These are phyloP conservation scores for Fusarium caatingaense DNA, from an alignment of 2,329 filamentous ascomycete species.

Conservation along the genomic window DNA sequence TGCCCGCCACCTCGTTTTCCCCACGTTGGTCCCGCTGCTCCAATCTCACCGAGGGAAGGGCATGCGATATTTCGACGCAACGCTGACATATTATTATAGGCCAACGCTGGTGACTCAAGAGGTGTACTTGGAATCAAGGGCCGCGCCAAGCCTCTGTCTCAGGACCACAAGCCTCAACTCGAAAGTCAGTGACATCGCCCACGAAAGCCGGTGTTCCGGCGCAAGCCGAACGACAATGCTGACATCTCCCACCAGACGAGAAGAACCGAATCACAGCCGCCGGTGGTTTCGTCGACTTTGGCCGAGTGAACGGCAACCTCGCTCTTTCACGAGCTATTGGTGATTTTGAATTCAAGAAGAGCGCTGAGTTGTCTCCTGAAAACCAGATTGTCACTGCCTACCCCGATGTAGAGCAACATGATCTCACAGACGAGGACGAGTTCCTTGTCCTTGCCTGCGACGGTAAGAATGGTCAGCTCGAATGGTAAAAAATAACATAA, in stretches of 20 bases:
- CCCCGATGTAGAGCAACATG: constrained; percentile 92
- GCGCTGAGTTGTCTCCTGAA: constrained; percentile 94
- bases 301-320: constrained; percentile 97
- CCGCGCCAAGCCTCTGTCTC: constrained; percentile 96
- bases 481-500: constrained; percentile 28
- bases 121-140: constrained; percentile 96
- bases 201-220: constrained; percentile 13
- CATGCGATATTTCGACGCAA: constrained; percentile 14
- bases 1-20: constrained; percentile 23
- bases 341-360: constrained; percentile 99
- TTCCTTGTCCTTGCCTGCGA: constrained; percentile 94
- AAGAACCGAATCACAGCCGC: constrained; percentile 96
- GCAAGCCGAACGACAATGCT: constrained; percentile 29
- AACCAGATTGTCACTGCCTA: constrained; percentile 98
- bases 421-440: constrained; percentile 92
- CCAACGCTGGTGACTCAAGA: constrained; percentile 96
- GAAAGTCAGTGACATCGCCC: constrained; percentile 73
- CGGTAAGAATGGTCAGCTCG: constrained; percentile 66
- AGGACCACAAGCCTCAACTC: constrained; percentile 98
- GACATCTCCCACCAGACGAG: constrained; percentile 70
- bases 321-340: constrained; percentile 96
- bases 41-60: constrained; percentile 32
- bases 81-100: constrained; percentile 64
- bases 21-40: constrained; percentile 29
- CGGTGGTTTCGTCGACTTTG: constrained; percentile 98